phyloP scores from a whole-genome alignment of 139 green algal genomes.

The Chara braunii region DNA sequence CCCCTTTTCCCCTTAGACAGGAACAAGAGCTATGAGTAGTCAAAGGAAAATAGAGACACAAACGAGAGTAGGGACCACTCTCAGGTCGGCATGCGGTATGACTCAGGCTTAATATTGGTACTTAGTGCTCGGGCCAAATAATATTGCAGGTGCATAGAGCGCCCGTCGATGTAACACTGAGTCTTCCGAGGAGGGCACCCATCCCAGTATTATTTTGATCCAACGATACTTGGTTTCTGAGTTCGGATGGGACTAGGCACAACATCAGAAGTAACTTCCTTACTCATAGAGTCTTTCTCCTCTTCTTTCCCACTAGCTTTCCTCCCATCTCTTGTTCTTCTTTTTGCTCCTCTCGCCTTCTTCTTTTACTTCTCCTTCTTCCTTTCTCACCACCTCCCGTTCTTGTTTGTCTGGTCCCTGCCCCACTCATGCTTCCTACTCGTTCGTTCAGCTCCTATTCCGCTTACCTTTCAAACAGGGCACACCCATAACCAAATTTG shows the following conservation, averaged over 20 bases:
- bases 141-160: too few relatives aligned
- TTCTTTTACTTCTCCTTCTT: background rate
- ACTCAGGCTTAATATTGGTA: too few relatives aligned
- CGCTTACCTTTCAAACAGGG: constrained; percentile 2
- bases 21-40: too few relatives aligned
- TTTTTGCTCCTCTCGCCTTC: background rate
- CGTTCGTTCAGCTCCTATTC: background rate
- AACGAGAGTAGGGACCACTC: too few relatives aligned
- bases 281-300: background rate
- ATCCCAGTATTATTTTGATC: constrained; percentile 3
- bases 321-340: too few relatives aligned
- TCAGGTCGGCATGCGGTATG: too few relatives aligned
- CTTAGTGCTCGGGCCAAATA: too few relatives aligned
- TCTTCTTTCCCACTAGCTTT: background rate
- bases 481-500: too few relatives aligned
- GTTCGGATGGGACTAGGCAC: background rate
- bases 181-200: background rate
- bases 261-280: constrained; percentile 1
- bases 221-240: background rate
- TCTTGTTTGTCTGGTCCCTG: background rate
- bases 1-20: too few relatives aligned
- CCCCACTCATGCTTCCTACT: background rate
- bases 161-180: background rate
- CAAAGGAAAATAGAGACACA: too few relatives aligned
- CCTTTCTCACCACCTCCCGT: background rate